These are phyloP conservation scores for Phialophora verrucosa DNA, from an alignment of 2,329 filamentous ascomycete genomes.

Conservation along the genomic window DNA sequence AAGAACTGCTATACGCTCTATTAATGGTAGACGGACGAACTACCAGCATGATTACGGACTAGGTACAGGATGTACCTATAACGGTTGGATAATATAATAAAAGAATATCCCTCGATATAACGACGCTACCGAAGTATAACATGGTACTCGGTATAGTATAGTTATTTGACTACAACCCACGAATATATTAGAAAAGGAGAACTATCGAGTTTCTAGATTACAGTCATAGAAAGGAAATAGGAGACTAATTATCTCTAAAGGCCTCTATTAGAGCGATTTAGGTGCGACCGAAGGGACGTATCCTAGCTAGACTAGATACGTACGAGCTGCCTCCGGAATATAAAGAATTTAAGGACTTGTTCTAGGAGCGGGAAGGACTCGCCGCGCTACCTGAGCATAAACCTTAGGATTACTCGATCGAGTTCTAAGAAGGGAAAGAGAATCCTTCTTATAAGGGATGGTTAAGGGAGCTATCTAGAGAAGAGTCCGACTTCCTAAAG, in stretches of 20 bases:
- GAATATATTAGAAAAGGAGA: background rate
- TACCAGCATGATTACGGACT: no score
- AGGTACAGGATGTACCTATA: background rate
- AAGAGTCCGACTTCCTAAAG: no score
- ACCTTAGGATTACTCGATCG: background rate
- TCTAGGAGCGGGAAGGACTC: background rate
- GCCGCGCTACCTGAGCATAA: background rate
- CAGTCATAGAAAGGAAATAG: background rate
- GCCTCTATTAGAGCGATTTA: background rate
- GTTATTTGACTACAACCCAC: background rate
- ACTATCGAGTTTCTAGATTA: background rate
- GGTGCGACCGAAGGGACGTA: background rate
- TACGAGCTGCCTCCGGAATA: background rate
- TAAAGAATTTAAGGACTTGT: background rate
- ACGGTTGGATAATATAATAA: background rate
- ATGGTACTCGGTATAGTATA: background rate
- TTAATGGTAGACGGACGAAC: no score
- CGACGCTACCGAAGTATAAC: background rate
- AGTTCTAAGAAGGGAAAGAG: background rate
- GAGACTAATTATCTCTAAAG: background rate
- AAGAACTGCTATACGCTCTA: no score
- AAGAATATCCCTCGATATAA: background rate
- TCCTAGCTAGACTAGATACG: background rate
- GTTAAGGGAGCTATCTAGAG: no score
- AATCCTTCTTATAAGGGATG: no score